Conservation (phyloP, 257 asterid genomes). For the Nicotiana undulata region DNA sequence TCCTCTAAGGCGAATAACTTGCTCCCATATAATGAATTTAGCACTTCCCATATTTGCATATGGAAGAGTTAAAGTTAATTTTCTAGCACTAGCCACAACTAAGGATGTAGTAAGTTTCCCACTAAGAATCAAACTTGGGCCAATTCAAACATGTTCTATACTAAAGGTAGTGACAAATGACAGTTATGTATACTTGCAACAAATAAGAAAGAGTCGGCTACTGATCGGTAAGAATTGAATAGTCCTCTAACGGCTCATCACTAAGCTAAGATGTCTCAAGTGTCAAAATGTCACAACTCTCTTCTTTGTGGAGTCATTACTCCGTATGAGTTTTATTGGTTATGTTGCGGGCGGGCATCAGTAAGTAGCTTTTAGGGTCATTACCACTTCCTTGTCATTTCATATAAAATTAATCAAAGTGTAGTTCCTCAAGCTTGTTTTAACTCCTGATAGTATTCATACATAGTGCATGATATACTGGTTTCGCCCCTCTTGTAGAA, state of each 20-base stretch:
- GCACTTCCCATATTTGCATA: not conserved
- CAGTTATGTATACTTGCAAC: not conserved
- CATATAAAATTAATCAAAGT: not conserved
- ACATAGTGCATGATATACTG: not conserved
- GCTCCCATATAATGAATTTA: not conserved
- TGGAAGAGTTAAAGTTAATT: not conserved
- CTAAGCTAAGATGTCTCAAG: not conserved
- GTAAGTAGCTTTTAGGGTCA: not conserved
- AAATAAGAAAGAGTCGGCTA: not conserved
- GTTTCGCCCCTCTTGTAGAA: not conserved
- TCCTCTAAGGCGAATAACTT: not conserved
- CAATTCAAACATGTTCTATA: not conserved
- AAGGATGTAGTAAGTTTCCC: not conserved
- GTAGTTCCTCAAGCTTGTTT: not conserved
- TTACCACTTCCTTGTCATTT: not conserved
- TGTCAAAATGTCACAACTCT: not conserved
- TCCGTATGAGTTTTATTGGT: not conserved
- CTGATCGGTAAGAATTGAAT: not conserved
- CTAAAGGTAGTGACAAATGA: not conserved
- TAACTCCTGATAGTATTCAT: not conserved
- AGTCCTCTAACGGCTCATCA: not conserved
- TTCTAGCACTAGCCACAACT: not conserved
- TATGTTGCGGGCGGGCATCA: not conserved
- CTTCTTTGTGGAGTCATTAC: not conserved
- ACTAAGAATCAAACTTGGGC: not conserved